phyloP scores from a whole-genome alignment of 352 stramenopile species.

The Phytopythium vexans region DNA sequence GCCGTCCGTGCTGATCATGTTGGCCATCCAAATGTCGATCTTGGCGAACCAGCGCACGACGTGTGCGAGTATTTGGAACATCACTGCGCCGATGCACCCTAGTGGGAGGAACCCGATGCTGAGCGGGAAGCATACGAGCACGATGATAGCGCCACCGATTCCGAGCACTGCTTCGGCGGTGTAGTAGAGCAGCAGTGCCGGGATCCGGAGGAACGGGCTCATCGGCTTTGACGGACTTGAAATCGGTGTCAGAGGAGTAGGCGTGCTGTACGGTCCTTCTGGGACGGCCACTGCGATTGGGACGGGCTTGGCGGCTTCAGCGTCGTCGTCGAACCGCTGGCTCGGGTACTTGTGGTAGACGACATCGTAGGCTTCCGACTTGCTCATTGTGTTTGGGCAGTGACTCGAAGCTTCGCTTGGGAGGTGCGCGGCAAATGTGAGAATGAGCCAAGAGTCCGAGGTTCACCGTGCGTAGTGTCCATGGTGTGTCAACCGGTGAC shows the following conservation, averaged over 20 bases:
- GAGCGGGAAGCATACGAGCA: slow-evolving; percentile 20
- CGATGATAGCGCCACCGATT: slow-evolving; percentile 15
- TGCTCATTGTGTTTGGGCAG: not conserved
- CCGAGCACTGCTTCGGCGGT: slow-evolving; percentile 18
- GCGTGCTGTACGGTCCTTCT: slow-evolving; percentile 1
- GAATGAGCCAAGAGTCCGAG: not conserved
- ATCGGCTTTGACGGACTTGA: not conserved
- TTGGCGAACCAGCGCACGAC: slow-evolving; percentile 14
- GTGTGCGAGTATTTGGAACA: slow-evolving; percentile 27
- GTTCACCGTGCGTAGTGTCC: not conserved
- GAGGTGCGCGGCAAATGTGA: too few species aligned
- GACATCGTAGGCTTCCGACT: slow-evolving; percentile 10
- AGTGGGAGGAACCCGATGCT: slow-evolving; percentile 23
- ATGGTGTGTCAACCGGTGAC: not conserved
- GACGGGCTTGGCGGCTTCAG: slow-evolving; percentile 11
- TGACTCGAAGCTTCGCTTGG: too few species aligned
- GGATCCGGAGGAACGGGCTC: slow-evolving; percentile 5
- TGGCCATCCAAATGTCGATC: slow-evolving; percentile 20
- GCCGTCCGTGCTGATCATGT: slow-evolving; percentile 9
- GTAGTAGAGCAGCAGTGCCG: slow-evolving; percentile 20
- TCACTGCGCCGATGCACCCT: slow-evolving; percentile 16
- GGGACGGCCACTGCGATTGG: slow-evolving; percentile 13
- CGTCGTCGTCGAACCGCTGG: slow-evolving; percentile 9
- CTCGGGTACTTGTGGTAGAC: slow-evolving; percentile 28
- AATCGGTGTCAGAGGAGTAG: slow-evolving; percentile 1